phyloP scores from a whole-genome alignment of 2,329 filamentous ascomycete genomes.

The Mollisiaceae sp. region DNA sequence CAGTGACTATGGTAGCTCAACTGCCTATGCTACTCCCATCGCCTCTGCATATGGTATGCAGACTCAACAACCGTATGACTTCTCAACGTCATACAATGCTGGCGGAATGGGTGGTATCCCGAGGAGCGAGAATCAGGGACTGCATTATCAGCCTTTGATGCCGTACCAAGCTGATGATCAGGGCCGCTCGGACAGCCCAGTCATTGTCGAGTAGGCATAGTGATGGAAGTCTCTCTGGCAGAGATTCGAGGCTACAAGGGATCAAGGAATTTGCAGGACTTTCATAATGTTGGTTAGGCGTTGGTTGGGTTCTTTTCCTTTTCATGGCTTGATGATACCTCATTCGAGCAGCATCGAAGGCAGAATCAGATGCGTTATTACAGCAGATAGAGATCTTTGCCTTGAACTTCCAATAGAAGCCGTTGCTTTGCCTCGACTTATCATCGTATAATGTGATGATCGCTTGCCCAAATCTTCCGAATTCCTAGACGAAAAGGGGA shows the following conservation, averaged over 20 bases:
- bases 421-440: not conserved
- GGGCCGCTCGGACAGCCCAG: constrained; percentile 30
- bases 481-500: too few relatives aligned
- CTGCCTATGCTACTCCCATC: constrained; percentile 18
- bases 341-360: not conserved
- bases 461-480: too few relatives aligned
- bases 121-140: constrained; percentile 15
- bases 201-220: constrained; percentile 29
- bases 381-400: not conserved
- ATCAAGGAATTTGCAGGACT: not conserved
- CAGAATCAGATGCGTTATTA: not conserved
- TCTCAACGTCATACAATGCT: constrained; percentile 11
- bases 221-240: not conserved
- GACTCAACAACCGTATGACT: constrained; percentile 20
- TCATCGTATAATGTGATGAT: too few relatives aligned
- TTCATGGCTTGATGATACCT: not conserved
- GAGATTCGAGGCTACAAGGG: not conserved
- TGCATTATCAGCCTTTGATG: constrained; percentile 19
- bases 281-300: not conserved
- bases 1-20: constrained; percentile 13
- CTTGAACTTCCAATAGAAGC: not conserved
- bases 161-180: constrained; percentile 18
- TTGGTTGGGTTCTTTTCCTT: not conserved
- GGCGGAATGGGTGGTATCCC: constrained; percentile 9
- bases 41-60: constrained; percentile 19